Conservation (phyloP, 345 rosid species). For the Boechera stricta region DNA sequence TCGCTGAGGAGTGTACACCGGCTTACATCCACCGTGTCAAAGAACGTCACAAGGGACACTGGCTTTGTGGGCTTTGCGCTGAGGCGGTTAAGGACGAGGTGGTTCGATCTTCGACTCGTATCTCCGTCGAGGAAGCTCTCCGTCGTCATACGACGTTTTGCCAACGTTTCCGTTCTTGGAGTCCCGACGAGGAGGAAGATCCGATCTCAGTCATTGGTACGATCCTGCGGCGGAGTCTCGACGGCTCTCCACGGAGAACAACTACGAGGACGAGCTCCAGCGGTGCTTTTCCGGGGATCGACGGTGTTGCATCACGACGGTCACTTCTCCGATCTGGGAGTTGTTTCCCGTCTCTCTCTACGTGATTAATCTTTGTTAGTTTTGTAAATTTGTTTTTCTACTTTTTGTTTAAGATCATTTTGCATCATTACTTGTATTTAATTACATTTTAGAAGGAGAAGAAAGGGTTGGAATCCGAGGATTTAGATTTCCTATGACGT, state of each 20-base stretch:
- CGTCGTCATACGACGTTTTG: slow-evolving; percentile 64
- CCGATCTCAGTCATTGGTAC: slow-evolving; percentile 70
- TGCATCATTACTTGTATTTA: slow-evolving; percentile 21
- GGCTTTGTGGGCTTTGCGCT: slow-evolving; percentile 81
- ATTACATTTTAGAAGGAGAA: slow-evolving; percentile 26
- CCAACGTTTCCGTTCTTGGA: slow-evolving; percentile 51
- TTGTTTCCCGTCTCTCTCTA: slow-evolving; percentile 68
- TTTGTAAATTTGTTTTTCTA: slow-evolving; percentile 8
- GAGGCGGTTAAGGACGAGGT: slow-evolving; percentile 76
- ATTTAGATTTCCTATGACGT: slow-evolving; percentile 39
- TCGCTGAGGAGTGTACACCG: slow-evolving; percentile 70
- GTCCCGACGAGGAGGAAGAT: slow-evolving; percentile 55
- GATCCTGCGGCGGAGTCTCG: slow-evolving; percentile 65
- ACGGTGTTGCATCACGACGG: slow-evolving; percentile 44
- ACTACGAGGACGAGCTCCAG: slow-evolving; percentile 43
- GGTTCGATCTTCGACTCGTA: slow-evolving; percentile 45
- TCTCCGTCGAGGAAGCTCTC: slow-evolving; percentile 63
- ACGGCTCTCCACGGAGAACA: slow-evolving; percentile 51
- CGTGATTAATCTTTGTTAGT: slow-evolving; percentile 40
- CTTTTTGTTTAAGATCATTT: slow-evolving; percentile 21
- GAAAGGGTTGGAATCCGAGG: slow-evolving; percentile 44
- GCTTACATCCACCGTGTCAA: slow-evolving; percentile 62
- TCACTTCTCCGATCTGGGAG: slow-evolving; percentile 62
- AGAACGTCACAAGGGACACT: slow-evolving; percentile 61
- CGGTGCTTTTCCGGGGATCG: slow-evolving; percentile 52